These are phyloP conservation scores for Stephanodiscus minutulus DNA, from an alignment of 108 stramenopile genomes.

Conservation along the genomic window DNA sequence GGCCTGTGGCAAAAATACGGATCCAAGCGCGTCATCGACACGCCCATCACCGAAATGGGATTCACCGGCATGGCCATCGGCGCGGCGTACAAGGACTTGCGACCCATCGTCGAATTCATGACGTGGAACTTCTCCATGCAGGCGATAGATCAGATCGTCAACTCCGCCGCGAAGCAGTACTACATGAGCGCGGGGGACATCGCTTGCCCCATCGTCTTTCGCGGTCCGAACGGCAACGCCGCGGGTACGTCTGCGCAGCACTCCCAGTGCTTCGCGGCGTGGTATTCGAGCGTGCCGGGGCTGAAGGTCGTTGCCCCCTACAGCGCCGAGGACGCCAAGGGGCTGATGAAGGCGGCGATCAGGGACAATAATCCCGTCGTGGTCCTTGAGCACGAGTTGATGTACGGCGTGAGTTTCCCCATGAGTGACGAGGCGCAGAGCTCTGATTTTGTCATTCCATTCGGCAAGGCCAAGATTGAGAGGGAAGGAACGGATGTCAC, in stretches of 20 bases:
- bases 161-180: constrained; percentile 97
- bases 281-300: constrained; percentile 92
- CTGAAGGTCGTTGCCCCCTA: constrained; percentile 97
- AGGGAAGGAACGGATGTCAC: constrained; percentile 95
- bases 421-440: constrained; percentile 92
- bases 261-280: constrained; percentile 99
- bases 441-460: constrained; percentile 89
- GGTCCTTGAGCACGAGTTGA: constrained; percentile 97
- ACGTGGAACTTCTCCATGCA: constrained; percentile 99
- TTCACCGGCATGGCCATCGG: constrained; percentile 97
- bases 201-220: constrained; percentile 97
- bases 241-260: constrained; percentile 99
- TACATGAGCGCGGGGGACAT: constrained; percentile 98
- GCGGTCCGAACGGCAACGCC: constrained; percentile 98
- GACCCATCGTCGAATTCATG: constrained; percentile 99
- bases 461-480: constrained; percentile 93
- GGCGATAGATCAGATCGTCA: constrained; percentile 99
- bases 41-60: constrained; percentile 99
- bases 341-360: constrained; percentile 98
- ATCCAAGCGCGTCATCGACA: constrained; percentile 97
- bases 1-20: constrained; percentile 98
- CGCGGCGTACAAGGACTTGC: constrained; percentile 91
- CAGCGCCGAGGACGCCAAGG: constrained; percentile 96
- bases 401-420: constrained; percentile 96
- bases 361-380: constrained; percentile 98